Evolutionary conservation across 306 rosid species (phyloP), one percentile per base, ranked within the genome.

Genomic region (Lathyrus oleraceus): DNA sequence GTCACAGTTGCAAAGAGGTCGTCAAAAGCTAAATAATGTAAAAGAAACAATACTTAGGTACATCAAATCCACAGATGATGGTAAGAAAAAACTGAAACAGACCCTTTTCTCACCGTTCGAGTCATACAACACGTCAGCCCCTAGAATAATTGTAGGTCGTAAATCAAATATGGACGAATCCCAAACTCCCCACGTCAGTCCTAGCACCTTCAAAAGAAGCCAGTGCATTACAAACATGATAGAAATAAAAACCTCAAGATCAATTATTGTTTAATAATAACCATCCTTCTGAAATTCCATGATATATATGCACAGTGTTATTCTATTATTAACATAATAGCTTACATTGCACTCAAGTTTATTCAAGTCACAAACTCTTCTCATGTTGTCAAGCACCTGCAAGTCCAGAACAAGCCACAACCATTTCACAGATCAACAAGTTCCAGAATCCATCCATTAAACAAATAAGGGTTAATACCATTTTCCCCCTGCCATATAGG

Each of bases 161-260:
- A 90, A 88, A 77, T 73, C 80, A 78, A 90, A 84, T 28, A 87
- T 58, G 56, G 91, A 84, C 38, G 76, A 77, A 84, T 90, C 94
- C 98, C 96, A 93, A 70, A 87, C 87, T 75, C 96, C 96, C 97
- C 97, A 90, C 9, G 91, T 87, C 84, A 93, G 67, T 70, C 96
- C 97, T 30, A 84, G 10, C 42, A 93, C 89, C 97, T 93, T 65
- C 48, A 69, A 65, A 38, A 47, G 49, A 68, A 79, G 52, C 38
- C 61, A 45, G 60, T 20, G 23, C 69, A 78, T 45, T 68, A 44
- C 56, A 49, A 40, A n/a, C 42, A 66, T 21, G 56, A 49, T 12
- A 59, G 6, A 45, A 48, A 49, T 39, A 11, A 58, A 67, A 61
- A 48, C 44, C 57, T 42, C 60, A 12, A 28, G 27, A 56, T 61